Evolutionary conservation across 2,329 filamentous ascomycete genomes (phyloP).

Genomic region (Hypoxylon sp.): DNA sequence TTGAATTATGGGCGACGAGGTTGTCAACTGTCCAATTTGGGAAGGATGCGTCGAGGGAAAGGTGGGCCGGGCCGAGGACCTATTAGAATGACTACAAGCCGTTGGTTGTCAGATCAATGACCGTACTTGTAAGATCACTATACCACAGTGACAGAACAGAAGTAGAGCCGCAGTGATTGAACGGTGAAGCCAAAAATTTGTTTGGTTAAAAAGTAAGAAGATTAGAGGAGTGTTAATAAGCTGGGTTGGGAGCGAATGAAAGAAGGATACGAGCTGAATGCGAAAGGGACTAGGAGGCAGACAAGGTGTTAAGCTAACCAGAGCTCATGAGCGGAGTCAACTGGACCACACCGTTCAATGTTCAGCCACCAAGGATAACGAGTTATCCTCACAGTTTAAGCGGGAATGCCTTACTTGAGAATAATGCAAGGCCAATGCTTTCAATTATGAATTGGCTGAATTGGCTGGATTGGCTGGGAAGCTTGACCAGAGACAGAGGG

Average conservation of each 20-base stretch:
- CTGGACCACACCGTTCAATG: conserved; percentile 27
- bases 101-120: conserved; percentile 41
- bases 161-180: conserved; percentile 23
- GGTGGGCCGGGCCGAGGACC: conserved; percentile 60
- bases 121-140: conserved; percentile 30
- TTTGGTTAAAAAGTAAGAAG: conserved; percentile 2
- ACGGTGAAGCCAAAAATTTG: conserved; percentile 22
- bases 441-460: conserved; percentile 7
- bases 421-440: conserved; percentile 10
- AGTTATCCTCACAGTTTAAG: conserved; percentile 16
- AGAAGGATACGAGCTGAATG: conserved; percentile 23
- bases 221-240: conserved; percentile 15
- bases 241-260: conserved; percentile 17
- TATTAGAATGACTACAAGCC: conserved; percentile 41
- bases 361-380: conserved; percentile 23
- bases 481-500: conserved; percentile 29
- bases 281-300: conserved; percentile 2
- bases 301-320: conserved; percentile 4
- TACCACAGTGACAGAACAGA: not conserved
- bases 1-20: conserved; percentile 77
- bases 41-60: conserved; percentile 72
- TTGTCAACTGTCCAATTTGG: conserved; percentile 77
- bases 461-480: too few species aligned
- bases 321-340: conserved; percentile 31
- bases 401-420: conserved; percentile 5